Percentiles rank a stretch among this genome's conserved stretches.
Conservation (phyloP, 441 rosid species). For the Raphanus hybrid region DNA sequence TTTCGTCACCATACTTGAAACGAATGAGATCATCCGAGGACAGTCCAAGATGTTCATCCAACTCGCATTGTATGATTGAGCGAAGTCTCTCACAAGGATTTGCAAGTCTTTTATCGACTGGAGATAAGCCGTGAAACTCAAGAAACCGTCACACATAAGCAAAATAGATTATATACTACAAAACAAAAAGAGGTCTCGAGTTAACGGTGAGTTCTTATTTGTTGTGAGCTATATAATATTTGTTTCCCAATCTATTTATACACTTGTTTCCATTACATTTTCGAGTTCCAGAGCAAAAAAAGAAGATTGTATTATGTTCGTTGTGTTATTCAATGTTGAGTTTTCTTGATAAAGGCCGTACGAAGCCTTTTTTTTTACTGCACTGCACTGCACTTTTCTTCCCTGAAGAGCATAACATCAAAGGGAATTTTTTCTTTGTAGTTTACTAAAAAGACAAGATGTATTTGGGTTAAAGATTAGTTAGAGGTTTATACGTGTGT, state of each 20-base stretch:
- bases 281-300: not conserved
- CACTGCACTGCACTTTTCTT: not conserved
- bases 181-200: constrained; percentile 9
- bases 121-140: constrained; percentile 45
- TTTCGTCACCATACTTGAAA: constrained; percentile 43
- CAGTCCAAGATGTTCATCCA: constrained; percentile 54
- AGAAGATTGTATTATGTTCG: not conserved
- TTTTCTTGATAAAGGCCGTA: not conserved
- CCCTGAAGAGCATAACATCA: not conserved
- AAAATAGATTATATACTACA: constrained; percentile 18
- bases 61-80: constrained; percentile 74
- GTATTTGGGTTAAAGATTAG: constrained; percentile 1
- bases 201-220: constrained; percentile 13
- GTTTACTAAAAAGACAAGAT: not conserved
- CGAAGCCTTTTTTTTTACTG: not conserved
- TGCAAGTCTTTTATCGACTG: constrained; percentile 78
- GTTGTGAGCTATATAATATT: constrained; percentile 21
- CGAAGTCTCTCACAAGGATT: constrained; percentile 84
- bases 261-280: not conserved
- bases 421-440: not conserved
- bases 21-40: constrained; percentile 47
- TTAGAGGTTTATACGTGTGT: too few species aligned
- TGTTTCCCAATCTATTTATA: constrained; percentile 2
- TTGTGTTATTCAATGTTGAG: not conserved
- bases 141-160: constrained; percentile 44